A percentile compares a stretch with the other conserved stretches of the same genome.
phyloP scores from a whole-genome alignment of 2,329 filamentous ascomycete species.

The Colletotrichum falcatum region DNA sequence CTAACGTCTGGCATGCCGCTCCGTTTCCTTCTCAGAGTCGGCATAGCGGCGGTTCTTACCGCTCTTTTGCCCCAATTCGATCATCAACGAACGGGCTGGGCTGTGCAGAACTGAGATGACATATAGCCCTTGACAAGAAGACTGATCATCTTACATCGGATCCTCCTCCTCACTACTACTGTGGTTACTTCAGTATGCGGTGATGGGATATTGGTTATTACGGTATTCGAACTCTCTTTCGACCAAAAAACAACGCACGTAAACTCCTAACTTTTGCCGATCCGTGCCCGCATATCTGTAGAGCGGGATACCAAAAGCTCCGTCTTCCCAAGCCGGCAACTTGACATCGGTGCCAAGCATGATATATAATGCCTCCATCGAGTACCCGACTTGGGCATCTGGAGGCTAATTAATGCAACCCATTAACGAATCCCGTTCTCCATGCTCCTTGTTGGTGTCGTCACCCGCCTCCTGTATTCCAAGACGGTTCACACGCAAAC shows the following conservation, averaged over 20 bases:
- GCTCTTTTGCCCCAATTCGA: not conserved
- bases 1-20: constrained; percentile 1
- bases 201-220: not conserved
- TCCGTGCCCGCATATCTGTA: constrained; percentile 2
- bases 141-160: not conserved
- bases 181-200: too few relatives aligned
- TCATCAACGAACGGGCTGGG: not conserved
- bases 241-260: not conserved
- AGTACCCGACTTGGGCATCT: not conserved
- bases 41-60: not conserved
- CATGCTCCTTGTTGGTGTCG: constrained; percentile 15
- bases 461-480: not conserved
- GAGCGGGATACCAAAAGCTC: not conserved
- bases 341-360: not conserved
- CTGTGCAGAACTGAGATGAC: not conserved
- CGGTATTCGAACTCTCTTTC: not conserved
- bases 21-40: constrained; percentile 24
- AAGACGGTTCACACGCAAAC: not conserved
- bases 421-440: not conserved
- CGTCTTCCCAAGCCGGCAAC: not conserved
- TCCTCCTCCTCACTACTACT: not conserved
- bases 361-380: not conserved
- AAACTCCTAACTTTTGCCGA: constrained; percentile 24
- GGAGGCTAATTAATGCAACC: constrained; percentile 2
- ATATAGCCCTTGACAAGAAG: not conserved